Conservation (phyloP, 2,329 filamentous ascomycete genomes). For the Orbilia javanica region DNA sequence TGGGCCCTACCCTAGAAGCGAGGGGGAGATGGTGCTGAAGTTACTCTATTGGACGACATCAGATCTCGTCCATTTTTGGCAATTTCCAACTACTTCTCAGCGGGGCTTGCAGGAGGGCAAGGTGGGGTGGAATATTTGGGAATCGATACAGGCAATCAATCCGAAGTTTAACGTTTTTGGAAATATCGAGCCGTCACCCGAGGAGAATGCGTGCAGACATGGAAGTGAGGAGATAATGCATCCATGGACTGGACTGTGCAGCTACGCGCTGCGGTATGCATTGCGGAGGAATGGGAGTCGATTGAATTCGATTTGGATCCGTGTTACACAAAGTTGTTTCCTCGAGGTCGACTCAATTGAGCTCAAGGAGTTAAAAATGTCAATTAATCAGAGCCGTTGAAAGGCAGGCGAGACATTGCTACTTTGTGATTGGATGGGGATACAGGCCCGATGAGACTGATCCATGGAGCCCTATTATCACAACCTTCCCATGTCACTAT, state of each 20-base stretch:
- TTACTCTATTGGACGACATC: constrained; percentile 7
- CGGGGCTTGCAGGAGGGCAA: constrained; percentile 9
- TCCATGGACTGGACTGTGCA: neutral
- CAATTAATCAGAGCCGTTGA: too few species aligned
- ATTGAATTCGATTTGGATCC: neutral
- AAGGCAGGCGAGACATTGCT: constrained; percentile 25
- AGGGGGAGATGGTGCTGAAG: constrained; percentile 7
- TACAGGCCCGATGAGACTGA: constrained; percentile 46
- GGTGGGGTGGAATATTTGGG: constrained; percentile 1
- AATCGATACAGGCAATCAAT: constrained; percentile 21
- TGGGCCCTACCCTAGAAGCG: constrained; percentile 23
- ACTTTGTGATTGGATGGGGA: constrained; percentile 56
- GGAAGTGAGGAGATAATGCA: neutral
- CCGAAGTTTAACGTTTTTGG: constrained; percentile 22
- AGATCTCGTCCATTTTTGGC: constrained; percentile 39
- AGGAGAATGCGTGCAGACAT: neutral
- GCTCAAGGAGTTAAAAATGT: neutral
- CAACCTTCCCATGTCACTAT: constrained; percentile 13
- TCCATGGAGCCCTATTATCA: constrained; percentile 17
- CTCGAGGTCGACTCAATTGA: neutral
- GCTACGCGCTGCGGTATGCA: neutral
- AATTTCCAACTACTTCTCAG: constrained; percentile 44
- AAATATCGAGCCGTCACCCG: constrained; percentile 10
- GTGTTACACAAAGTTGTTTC: constrained; percentile 40
- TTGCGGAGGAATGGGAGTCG: constrained; percentile 21